These are phyloP conservation scores for Lachancea quebecensis DNA, from an alignment of 805 yeast genomes.

Conservation along the genomic window DNA sequence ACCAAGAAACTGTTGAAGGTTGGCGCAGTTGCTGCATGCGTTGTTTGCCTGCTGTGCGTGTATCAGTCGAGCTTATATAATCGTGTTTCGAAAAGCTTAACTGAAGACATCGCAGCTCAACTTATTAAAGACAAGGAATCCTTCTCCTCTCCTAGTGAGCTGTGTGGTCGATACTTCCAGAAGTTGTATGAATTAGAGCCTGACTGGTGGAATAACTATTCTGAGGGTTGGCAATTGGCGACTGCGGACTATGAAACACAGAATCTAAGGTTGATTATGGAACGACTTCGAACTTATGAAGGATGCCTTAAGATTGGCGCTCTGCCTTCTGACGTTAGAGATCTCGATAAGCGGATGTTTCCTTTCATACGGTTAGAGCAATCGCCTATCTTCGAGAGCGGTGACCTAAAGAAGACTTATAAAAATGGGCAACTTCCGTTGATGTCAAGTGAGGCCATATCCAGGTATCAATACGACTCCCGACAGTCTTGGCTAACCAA, in stretches of 20 bases:
- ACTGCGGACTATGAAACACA: conserved; percentile 1
- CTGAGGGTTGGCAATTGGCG: background rate
- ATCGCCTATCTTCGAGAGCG: conserved; percentile 11
- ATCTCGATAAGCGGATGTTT: conserved; percentile 20
- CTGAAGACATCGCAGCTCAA: background rate
- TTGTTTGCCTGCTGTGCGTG: too few relatives aligned
- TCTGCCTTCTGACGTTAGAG: conserved; percentile 11
- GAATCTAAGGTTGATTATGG: conserved; percentile 3
- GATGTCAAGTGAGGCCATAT: conserved; percentile 9
- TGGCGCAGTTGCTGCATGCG: too few relatives aligned
- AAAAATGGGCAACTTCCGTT: conserved; percentile 5
- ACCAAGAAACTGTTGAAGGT: too few relatives aligned
- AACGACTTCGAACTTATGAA: conserved; percentile 19
- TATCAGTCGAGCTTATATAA: background rate
- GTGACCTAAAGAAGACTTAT: background rate
- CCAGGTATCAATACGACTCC: conserved; percentile 8
- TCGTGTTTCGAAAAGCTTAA: background rate
- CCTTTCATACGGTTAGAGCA: conserved; percentile 14
- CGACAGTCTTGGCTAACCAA: conserved; percentile 11
- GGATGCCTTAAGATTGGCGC: conserved; percentile 12
- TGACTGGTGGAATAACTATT: background rate
- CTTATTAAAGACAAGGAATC: background rate
- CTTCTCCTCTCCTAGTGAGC: background rate
- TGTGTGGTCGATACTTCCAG: background rate
- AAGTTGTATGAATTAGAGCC: background rate